Percentiles rank a stretch among this genome's conserved stretches.
Conservation (phyloP, 306 rosid genomes). For the Cucumis cinereus region DNA sequence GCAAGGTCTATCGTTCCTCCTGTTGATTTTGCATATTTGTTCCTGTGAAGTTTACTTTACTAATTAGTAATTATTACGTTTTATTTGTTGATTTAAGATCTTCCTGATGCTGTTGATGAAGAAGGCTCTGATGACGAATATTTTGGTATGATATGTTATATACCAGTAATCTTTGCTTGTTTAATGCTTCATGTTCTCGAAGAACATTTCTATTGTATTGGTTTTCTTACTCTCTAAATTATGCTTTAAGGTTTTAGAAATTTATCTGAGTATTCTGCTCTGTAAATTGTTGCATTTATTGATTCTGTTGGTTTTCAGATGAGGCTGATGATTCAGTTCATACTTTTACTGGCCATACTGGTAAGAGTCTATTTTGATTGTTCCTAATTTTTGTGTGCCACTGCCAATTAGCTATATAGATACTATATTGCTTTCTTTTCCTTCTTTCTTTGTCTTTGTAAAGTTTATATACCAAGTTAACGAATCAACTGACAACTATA, state of each 20-base stretch:
- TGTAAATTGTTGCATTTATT: not conserved
- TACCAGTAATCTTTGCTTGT: not conserved
- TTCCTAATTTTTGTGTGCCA: not conserved
- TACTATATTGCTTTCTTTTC: not conserved
- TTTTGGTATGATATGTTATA: constrained; percentile 17
- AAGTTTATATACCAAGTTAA: not conserved
- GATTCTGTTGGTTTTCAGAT: constrained; percentile 30
- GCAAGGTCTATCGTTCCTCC: constrained; percentile 25
- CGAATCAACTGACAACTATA: not conserved
- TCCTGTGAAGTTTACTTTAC: not conserved
- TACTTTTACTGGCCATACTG: constrained; percentile 66
- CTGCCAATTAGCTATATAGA: not conserved
- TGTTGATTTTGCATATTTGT: not conserved
- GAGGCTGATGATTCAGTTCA: constrained; percentile 62
- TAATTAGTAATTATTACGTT: not conserved
- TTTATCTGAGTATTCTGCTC: not conserved
- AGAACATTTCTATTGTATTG: not conserved
- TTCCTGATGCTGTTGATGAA: constrained; percentile 36
- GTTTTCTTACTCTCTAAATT: not conserved
- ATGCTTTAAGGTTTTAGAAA: not conserved
- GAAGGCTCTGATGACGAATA: constrained; percentile 19
- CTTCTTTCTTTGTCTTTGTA: not conserved
- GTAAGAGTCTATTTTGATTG: constrained; percentile 21
- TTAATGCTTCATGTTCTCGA: not conserved
- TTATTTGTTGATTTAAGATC: constrained; percentile 22